These are phyloP conservation scores for Hypoxylon sp. DNA, from an alignment of 2,329 filamentous ascomycete genomes.

Conservation along the genomic window DNA sequence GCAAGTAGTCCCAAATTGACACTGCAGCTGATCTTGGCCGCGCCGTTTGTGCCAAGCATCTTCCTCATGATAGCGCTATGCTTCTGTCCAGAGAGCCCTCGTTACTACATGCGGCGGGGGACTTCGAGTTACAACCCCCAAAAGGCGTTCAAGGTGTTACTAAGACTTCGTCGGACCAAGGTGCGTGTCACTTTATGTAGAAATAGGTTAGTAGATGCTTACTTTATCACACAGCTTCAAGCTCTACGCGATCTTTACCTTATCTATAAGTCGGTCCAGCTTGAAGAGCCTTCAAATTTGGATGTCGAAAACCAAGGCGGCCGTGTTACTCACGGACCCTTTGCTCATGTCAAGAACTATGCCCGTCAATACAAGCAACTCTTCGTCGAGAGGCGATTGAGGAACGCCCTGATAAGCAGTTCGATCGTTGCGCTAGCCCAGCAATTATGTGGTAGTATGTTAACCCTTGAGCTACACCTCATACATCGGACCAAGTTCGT, in stretches of 20 bases:
- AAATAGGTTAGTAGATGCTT: neutral
- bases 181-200: constrained; percentile 23
- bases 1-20: constrained; percentile 41
- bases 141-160: constrained; percentile 53
- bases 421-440: constrained; percentile 52
- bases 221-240: constrained; percentile 51
- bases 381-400: constrained; percentile 44
- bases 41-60: constrained; percentile 53
- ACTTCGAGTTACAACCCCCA: constrained; percentile 53
- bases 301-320: constrained; percentile 18
- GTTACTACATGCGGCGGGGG: constrained; percentile 55
- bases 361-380: constrained; percentile 45
- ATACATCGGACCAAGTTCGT: constrained; percentile 47
- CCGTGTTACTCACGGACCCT: constrained; percentile 30
- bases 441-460: constrained; percentile 54
- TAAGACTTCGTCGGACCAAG: constrained; percentile 55
- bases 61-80: constrained; percentile 52
- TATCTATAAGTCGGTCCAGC: constrained; percentile 52
- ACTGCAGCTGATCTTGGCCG: constrained; percentile 52
- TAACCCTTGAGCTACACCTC: neutral
- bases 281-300: constrained; percentile 39
- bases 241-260: constrained; percentile 58
- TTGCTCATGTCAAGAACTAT: constrained; percentile 36
- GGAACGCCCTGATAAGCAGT: constrained; percentile 52
- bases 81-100: constrained; percentile 57